A percentile compares a stretch with the other conserved stretches of the same genome.
phyloP scores from a whole-genome alignment of 1,139 yeast species.

The Debaryomycetaceae sp. region DNA sequence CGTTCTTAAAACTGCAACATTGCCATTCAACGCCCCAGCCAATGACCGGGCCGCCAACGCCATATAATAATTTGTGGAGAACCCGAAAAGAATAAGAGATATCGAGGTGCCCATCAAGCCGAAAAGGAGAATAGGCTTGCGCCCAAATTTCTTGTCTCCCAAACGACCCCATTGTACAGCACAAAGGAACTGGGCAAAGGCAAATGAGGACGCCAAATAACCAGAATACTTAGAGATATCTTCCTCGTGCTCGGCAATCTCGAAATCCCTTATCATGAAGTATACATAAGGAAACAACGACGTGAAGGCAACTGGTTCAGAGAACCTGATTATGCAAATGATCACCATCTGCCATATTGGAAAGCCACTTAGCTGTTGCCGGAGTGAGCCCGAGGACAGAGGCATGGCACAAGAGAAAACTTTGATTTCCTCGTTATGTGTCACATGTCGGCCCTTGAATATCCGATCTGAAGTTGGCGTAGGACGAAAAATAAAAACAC shows the following conservation, averaged over 20 bases:
- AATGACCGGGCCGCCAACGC: constrained; percentile 30
- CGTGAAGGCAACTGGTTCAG: constrained; percentile 37
- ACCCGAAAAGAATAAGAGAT: constrained; percentile 29
- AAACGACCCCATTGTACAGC: constrained; percentile 36
- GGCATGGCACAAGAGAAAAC: background rate
- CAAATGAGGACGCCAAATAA: constrained; percentile 34
- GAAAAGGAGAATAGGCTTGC: constrained; percentile 27
- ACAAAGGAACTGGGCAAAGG: constrained; percentile 32
- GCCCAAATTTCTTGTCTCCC: constrained; percentile 25
- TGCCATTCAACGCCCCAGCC: constrained; percentile 34
- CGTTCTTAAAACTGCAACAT: constrained; percentile 34
- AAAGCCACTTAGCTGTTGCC: constrained; percentile 29
- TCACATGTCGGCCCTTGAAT: no score
- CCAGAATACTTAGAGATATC: constrained; percentile 36
- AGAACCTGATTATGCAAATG: constrained; percentile 27
- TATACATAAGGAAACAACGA: constrained; percentile 37
- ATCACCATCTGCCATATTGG: constrained; percentile 33
- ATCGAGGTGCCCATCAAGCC: constrained; percentile 31
- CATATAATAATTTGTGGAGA: constrained; percentile 28
- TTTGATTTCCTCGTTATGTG: background rate
- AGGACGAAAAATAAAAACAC: background rate
- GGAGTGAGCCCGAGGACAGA: constrained; percentile 1
- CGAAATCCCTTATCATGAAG: constrained; percentile 37
- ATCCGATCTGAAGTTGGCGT: no score
- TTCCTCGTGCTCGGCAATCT: constrained; percentile 28